phyloP scores from a whole-genome alignment of 2,329 filamentous ascomycete species.

The Diaporthe destruens region DNA sequence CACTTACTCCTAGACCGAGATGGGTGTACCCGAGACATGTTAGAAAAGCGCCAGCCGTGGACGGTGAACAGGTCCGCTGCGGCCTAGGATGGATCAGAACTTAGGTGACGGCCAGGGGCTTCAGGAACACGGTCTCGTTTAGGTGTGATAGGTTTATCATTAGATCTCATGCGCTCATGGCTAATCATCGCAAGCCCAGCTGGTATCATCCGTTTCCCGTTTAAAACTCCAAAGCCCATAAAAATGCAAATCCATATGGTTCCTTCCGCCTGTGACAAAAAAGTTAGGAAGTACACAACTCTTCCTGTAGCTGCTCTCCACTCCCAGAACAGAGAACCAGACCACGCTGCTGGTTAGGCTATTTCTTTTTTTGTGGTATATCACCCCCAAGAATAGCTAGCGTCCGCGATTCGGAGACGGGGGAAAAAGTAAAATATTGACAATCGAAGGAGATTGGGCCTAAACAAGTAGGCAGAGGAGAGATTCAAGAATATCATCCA shows the following conservation, averaged over 20 bases:
- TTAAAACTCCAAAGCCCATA: conserved; percentile 14
- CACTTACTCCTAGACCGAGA: neutral
- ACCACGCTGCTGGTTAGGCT: neutral
- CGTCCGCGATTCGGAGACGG: neutral
- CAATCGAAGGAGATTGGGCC: conserved; percentile 3
- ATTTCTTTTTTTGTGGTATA: neutral
- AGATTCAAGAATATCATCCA: neutral
- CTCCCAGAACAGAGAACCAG: conserved; percentile 8
- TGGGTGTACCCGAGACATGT: neutral
- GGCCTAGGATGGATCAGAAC: neutral
- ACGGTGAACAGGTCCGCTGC: too few relatives aligned
- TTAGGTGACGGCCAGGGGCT: too few relatives aligned
- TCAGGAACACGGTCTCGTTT: neutral
- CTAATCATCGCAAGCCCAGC: conserved; percentile 25
- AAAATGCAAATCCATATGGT: neutral
- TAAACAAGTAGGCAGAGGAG: neutral
- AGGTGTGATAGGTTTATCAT: conserved; percentile 4
- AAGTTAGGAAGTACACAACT: neutral
- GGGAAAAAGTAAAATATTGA: conserved; percentile 16
- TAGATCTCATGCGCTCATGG: conserved; percentile 30
- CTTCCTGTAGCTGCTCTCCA: neutral
- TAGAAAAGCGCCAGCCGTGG: neutral
- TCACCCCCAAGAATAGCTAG: neutral
- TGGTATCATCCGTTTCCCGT: conserved; percentile 34
- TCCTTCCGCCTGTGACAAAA: neutral